Percentiles rank a stretch among this genome's conserved stretches.
phyloP scores from a whole-genome alignment of 441 rosid species.

The Breynia disticha region DNA sequence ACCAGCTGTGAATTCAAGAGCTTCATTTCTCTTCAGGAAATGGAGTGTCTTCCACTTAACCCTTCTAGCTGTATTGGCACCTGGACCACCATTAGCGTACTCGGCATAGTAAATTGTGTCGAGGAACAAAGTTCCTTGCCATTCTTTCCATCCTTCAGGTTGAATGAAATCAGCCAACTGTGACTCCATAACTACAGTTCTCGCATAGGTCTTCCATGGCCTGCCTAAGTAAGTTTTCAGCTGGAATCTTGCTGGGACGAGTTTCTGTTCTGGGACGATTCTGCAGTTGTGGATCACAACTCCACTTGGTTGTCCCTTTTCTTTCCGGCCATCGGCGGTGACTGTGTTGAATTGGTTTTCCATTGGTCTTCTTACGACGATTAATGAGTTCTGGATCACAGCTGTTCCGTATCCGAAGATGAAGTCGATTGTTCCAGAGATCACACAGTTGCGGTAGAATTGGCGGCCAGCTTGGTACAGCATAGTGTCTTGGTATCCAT shows the following conservation, averaged over 20 bases:
- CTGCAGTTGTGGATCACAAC: constrained; percentile 26
- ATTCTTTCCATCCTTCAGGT: constrained; percentile 20
- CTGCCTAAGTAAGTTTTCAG: constrained; percentile 21
- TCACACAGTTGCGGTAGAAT: constrained; percentile 26
- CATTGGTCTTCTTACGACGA: constrained; percentile 23
- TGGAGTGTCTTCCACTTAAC: constrained; percentile 21
- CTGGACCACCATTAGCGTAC: constrained; percentile 17
- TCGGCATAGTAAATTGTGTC: constrained; percentile 22
- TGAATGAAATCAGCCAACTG: constrained; percentile 20
- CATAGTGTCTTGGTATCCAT: constrained; percentile 26
- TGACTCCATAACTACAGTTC: constrained; percentile 15
- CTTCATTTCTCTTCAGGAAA: constrained; percentile 12
- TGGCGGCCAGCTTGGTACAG: constrained; percentile 23
- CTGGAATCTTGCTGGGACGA: constrained; percentile 3
- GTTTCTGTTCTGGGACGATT: constrained; percentile 22
- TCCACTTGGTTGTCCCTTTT: constrained; percentile 18
- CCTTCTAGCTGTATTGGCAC: constrained; percentile 12
- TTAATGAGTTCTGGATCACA: constrained; percentile 23
- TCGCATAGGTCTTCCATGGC: constrained; percentile 21
- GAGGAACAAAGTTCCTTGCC: constrained; percentile 12
- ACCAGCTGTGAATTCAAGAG: constrained; percentile 6
- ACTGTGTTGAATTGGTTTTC: constrained; percentile 24
- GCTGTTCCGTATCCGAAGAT: constrained; percentile 24
- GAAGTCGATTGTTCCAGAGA: constrained; percentile 28
- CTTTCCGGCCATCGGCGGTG: constrained; percentile 24